Conservation (phyloP, 495 filamentous ascomycete genomes). For the Aspergillus cavernicola region DNA sequence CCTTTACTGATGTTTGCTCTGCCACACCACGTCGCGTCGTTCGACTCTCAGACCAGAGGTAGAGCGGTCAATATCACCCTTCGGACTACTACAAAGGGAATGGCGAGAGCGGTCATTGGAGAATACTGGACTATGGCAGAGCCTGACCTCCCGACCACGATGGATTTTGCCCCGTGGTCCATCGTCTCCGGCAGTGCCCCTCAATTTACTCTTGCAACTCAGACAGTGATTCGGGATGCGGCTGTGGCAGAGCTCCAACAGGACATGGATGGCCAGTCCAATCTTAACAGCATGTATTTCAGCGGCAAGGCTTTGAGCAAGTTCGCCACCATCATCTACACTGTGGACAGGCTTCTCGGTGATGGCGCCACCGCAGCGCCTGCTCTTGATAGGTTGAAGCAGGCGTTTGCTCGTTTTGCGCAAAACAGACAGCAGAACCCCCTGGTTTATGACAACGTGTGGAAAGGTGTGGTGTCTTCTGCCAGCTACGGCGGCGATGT, state of each 20-base stretch:
- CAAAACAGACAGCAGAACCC: conserved; percentile 74
- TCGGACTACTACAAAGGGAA: conserved; percentile 83
- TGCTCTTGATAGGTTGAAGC: conserved; percentile 66
- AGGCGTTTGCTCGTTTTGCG: conserved; percentile 70
- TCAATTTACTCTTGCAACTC: conserved; percentile 48
- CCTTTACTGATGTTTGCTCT: conserved; percentile 81
- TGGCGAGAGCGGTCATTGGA: conserved; percentile 65
- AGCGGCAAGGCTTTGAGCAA: conserved; percentile 90
- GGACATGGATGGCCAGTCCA: conserved; percentile 64
- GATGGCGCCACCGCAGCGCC: conserved; percentile 55
- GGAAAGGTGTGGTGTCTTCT: conserved; percentile 82
- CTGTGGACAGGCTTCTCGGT: conserved; percentile 60
- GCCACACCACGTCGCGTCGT: conserved; percentile 78
- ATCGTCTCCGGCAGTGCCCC: conserved; percentile 46
- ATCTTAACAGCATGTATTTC: conserved; percentile 92
- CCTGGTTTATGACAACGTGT: conserved; percentile 75
- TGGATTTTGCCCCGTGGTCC: conserved; percentile 76
- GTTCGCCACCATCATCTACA: conserved; percentile 71
- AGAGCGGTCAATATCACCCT: conserved; percentile 59
- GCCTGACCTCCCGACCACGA: conserved; percentile 61
- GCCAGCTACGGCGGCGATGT: conserved; percentile 75
- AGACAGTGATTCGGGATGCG: conserved; percentile 51
- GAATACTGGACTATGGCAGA: conserved; percentile 82
- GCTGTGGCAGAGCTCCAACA: conserved; percentile 66
- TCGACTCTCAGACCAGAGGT: conserved; percentile 54